Base-by-base conservation (phyloP, 2,329 filamentous ascomycete genomes). In the Alternaria sp. region DNA sequence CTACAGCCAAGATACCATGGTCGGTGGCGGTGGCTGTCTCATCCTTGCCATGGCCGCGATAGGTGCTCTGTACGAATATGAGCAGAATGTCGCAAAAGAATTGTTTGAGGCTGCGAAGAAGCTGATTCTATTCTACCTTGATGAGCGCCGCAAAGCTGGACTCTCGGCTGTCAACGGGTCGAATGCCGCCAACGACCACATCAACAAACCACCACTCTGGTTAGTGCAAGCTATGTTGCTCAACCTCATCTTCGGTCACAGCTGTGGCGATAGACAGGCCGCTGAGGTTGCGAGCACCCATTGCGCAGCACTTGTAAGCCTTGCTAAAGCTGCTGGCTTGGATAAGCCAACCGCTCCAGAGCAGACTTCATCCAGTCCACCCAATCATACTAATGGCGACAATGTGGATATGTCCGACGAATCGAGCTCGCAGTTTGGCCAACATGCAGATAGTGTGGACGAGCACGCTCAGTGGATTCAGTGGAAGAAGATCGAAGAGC, bases 141-240 rank as follows among this genome's bases (percentile, higher is more conserved):
- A 98, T 78, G 94, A 97, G 79, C 88, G 94, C 61, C 89, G 94
- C 68, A 95, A 94, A 78, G 91, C 92, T 57, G 94, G 96, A 76
- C 90, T 96, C 78, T 86, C 87, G 21, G 86, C 86, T 46, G 80
- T 88, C 23, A 87, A 84, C 56, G 86, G 87, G 7, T 82, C 85
- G 12, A 83, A 80, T 63, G 82, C 85, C 47, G 72, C 76, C 7
- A 79, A 79, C 45, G 90, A 93, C 62, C 86, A 86, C 54, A 85
- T 88, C 15, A 87, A 89, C 43, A 95, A 88, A 58, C 89, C 94
- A 3, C 95, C 95, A 0, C 86, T 97, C 44, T 98, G 95, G 94
- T 86, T 99, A 25, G 94, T 98, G 15, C 96, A 98, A 80, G 93
- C 95, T 0, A 98, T 98, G 95, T 84, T 98, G 9, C 86, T 99